A percentile compares a stretch with the other conserved stretches of the same genome.
Evolutionary conservation across 2,329 filamentous ascomycete genomes (phyloP).

Genomic region (Chaetomium globosum): DNA sequence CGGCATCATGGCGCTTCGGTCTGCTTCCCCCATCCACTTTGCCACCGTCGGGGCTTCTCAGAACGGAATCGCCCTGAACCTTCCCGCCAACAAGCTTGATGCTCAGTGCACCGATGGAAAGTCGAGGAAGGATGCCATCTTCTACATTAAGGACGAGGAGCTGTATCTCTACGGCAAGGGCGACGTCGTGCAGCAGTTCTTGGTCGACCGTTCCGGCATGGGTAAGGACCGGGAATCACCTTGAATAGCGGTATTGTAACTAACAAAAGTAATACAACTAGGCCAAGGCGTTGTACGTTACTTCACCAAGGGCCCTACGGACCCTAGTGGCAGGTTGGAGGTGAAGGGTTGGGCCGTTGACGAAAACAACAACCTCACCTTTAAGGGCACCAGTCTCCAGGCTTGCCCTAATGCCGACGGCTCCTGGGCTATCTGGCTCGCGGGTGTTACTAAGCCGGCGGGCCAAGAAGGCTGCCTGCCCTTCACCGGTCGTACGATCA

Average conservation of each 20-base stretch:
- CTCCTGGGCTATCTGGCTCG: slow-evolving; percentile 48
- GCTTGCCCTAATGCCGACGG: slow-evolving; percentile 54
- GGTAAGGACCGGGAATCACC: slow-evolving; percentile 38
- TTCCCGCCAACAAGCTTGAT: slow-evolving; percentile 45
- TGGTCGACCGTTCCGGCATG: slow-evolving; percentile 61
- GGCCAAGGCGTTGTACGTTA: slow-evolving; percentile 58
- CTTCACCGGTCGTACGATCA: slow-evolving; percentile 41
- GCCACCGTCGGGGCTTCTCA: slow-evolving; percentile 49
- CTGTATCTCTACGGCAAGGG: slow-evolving; percentile 53
- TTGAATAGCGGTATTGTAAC: no score
- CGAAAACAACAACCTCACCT: slow-evolving; percentile 48
- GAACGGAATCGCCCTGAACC: slow-evolving; percentile 49
- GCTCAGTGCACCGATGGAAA: slow-evolving; percentile 52
- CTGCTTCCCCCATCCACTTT: slow-evolving; percentile 54
- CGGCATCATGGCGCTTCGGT: slow-evolving; percentile 53
- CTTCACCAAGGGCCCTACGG: slow-evolving; percentile 48
- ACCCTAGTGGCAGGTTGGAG: slow-evolving; percentile 48
- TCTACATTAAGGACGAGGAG: slow-evolving; percentile 51
- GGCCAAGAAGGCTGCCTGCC: slow-evolving; percentile 45
- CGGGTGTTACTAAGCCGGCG: slow-evolving; percentile 41
- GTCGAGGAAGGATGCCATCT: slow-evolving; percentile 51
- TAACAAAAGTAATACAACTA: background rate
- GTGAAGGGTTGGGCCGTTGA: slow-evolving; percentile 52
- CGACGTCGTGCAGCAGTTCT: slow-evolving; percentile 52
- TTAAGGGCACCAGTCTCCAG: slow-evolving; percentile 50